Base-by-base conservation (phyloP, 2,329 filamentous ascomycete species). In the Diplodia intermedia region DNA sequence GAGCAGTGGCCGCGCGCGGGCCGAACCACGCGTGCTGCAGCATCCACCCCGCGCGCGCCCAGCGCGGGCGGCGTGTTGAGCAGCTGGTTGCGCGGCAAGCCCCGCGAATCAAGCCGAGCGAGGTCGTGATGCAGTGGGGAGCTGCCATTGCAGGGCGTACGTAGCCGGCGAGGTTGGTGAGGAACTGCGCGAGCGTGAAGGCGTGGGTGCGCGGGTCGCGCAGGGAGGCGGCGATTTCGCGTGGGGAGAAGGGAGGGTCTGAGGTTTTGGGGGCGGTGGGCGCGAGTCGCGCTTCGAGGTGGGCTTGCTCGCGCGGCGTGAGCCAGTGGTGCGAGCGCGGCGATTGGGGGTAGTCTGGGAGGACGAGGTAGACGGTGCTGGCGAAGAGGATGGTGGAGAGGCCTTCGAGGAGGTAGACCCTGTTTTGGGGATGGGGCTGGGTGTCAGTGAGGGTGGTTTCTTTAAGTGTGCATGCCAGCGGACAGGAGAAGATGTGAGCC, bases 11-110 rank as follows among this genome's bases (percentile, higher is more conserved):
- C 82, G 78, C n/a, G n/a, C n/a, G n/a, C n/a, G n/a, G n/a, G 1
- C 79, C 78, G 1, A 83, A 69, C 55, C 78, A 80, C 0, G 81
- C 81, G 38, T 76, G 70, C 69, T 76, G 75, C 54, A 81, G 76
- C 26, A 83, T 77, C 71, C 80, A 79, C 1, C 78, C 79, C 0
- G 77, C 79, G 26, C 0, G 78, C 78, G 1, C 79, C 79, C 4
- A 78, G 80, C 38, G 82, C 81, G 0, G 81, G 81, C 0, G 82
- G 81, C n/a, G 83, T 81, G 68, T 82, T 82, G 8, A 83, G 76
- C 5, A 83, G 72, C 66, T 83, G 81, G 69, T 83, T 84, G 26
- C 76, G 73, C 0, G 81, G 82, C 18, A 83, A 73, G 1, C 73
- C 73, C 73, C 2, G 78, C 79, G 66, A 83, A n/a, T n/a, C n/a